Evolutionary conservation across 2,329 filamentous ascomycete species (phyloP).

Genomic region (Diaporthe humulicola): DNA sequence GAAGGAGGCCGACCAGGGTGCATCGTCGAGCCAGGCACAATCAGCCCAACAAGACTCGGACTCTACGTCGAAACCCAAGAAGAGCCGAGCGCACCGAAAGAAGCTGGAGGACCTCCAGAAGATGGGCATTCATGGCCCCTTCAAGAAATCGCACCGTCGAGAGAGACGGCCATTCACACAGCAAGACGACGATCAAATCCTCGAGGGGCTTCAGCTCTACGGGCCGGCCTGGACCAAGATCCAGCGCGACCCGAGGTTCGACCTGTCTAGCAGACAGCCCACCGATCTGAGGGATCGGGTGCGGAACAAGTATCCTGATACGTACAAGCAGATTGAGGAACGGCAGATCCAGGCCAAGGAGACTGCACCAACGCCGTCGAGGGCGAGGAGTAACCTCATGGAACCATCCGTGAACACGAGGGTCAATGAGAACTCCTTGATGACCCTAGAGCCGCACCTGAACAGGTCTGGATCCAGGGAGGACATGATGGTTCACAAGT

Average conservation of each 20-base stretch:
- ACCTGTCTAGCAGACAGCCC: constrained; percentile 70
- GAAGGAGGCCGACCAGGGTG: constrained; percentile 29
- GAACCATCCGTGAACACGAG: constrained; percentile 66
- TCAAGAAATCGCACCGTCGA: constrained; percentile 72
- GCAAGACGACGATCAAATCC: constrained; percentile 73
- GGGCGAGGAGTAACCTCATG: constrained; percentile 54
- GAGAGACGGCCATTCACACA: constrained; percentile 73
- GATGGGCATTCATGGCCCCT: constrained; percentile 72
- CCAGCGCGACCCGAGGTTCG: constrained; percentile 69
- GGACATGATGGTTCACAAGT: constrained; percentile 56
- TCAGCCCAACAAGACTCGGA: constrained; percentile 46
- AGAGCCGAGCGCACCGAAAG: constrained; percentile 57
- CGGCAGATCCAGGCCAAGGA: constrained; percentile 62
- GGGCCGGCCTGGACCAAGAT: constrained; percentile 77
- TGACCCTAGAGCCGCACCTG: constrained; percentile 55
- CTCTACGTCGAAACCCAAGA: constrained; percentile 52
- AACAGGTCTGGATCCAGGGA: constrained; percentile 60
- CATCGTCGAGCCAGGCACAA: constrained; percentile 34
- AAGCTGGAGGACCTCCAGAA: constrained; percentile 58
- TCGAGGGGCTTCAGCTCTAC: constrained; percentile 70
- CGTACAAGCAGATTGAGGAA: constrained; percentile 70
- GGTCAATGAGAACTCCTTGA: constrained; percentile 59
- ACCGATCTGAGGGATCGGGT: constrained; percentile 74
- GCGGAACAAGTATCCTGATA: constrained; percentile 73
- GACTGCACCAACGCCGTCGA: constrained; percentile 38